phyloP scores from a whole-genome alignment of 2,329 filamentous ascomycete genomes.

The Hypoxylon sp. region DNA sequence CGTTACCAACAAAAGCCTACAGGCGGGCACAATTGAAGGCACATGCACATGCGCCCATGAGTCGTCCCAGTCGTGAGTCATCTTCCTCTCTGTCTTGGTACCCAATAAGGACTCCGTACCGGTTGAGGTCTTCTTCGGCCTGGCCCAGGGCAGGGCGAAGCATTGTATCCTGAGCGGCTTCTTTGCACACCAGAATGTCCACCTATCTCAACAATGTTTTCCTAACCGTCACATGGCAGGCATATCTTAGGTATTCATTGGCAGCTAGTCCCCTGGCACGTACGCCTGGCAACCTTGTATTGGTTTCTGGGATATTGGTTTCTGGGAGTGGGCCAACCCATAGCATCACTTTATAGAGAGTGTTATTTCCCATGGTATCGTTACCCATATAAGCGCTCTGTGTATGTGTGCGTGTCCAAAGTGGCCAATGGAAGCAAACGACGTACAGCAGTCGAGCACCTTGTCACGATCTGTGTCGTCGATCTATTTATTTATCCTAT shows the following conservation, averaged over 20 bases:
- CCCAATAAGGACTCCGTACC: constrained; percentile 21
- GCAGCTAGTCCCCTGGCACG: too few relatives aligned
- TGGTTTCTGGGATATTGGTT: background rate
- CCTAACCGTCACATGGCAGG: background rate
- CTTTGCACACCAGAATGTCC: background rate
- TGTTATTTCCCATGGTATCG: background rate
- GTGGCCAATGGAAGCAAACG: background rate
- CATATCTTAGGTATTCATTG: too few relatives aligned
- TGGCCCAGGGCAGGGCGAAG: background rate
- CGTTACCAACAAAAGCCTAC: background rate
- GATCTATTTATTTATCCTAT: background rate
- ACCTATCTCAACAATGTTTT: background rate
- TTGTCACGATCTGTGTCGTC: background rate
- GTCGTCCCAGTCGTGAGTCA: constrained; percentile 4
- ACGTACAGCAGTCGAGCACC: background rate
- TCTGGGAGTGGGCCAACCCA: background rate
- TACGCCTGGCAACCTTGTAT: background rate
- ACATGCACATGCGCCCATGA: constrained; percentile 4
- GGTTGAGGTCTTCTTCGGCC: background rate
- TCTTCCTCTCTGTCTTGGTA: background rate
- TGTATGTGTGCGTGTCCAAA: background rate
- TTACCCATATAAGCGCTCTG: constrained; percentile 15
- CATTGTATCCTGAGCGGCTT: background rate
- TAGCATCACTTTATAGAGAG: too few relatives aligned
- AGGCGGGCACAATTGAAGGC: background rate